Evolutionary conservation across 495 filamentous ascomycete species (phyloP).

Genomic region (Aspergillus panamensis): DNA sequence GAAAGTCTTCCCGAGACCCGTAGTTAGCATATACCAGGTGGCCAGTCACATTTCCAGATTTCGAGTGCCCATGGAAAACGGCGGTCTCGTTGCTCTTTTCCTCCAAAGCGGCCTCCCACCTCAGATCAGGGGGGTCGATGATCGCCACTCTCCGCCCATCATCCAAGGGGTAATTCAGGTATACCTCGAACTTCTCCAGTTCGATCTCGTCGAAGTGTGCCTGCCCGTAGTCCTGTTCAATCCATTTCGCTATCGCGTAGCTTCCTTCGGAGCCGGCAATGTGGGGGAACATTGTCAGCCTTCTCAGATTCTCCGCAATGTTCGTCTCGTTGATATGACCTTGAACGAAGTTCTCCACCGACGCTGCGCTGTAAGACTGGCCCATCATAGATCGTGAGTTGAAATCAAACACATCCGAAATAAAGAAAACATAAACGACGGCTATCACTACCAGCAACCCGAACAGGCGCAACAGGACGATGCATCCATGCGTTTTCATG

Average conservation of each 20-base stretch:
- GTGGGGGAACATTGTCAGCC: slow-evolving; percentile 77
- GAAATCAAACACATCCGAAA: slow-evolving; percentile 70
- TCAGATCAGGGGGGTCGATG: slow-evolving; percentile 61
- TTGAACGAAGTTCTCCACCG: slow-evolving; percentile 68
- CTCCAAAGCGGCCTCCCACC: slow-evolving; percentile 83
- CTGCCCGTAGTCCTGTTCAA: slow-evolving; percentile 66
- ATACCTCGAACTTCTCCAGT: slow-evolving; percentile 77
- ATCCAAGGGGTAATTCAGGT: slow-evolving; percentile 82
- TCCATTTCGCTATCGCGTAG: slow-evolving; percentile 73
- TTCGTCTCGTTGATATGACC: slow-evolving; percentile 59
- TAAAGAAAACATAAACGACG: slow-evolving; percentile 77
- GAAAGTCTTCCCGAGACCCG: slow-evolving; percentile 79
- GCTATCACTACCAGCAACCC: slow-evolving; percentile 70
- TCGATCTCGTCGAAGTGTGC: slow-evolving; percentile 68
- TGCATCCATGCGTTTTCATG: slow-evolving; percentile 44
- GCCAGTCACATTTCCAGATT: slow-evolving; percentile 82
- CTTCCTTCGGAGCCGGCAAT: slow-evolving; percentile 90
- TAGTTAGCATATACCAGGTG: slow-evolving; percentile 95
- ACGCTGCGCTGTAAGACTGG: slow-evolving; percentile 51
- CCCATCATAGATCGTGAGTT: slow-evolving; percentile 42
- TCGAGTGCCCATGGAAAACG: slow-evolving; percentile 86
- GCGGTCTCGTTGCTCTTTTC: slow-evolving; percentile 66
- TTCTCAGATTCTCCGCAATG: slow-evolving; percentile 67
- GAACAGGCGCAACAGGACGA: slow-evolving; percentile 66
- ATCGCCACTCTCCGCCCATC: slow-evolving; percentile 80